Conservation (phyloP, 352 stramenopile genomes). For the Halophytophthora polymorphica region DNA sequence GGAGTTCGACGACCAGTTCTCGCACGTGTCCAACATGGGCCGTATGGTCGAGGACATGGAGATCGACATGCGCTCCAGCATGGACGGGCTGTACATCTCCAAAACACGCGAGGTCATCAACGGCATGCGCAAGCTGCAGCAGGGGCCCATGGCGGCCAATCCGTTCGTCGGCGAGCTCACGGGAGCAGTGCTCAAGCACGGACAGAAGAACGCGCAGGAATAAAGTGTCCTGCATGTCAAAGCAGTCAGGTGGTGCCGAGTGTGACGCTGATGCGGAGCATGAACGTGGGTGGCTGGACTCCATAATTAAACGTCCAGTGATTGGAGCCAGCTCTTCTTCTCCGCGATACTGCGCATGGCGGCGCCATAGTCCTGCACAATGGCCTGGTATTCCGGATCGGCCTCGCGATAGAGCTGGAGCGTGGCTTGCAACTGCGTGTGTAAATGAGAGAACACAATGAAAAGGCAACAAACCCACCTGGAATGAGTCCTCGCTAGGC, state of each 20-base stretch:
- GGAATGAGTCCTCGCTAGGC: not conserved
- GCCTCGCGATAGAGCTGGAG: conserved; percentile 30
- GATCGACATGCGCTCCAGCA: conserved; percentile 90
- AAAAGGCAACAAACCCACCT: not conserved
- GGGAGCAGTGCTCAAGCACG: conserved; percentile 71
- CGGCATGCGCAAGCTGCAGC: conserved; percentile 86
- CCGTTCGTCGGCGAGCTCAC: conserved; percentile 76
- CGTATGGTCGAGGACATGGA: conserved; percentile 96
- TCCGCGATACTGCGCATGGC: conserved; percentile 34
- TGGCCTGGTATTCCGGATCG: conserved; percentile 34
- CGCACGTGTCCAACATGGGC: conserved; percentile 94
- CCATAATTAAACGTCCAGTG: conserved; percentile 31
- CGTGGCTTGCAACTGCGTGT: conserved; percentile 30
- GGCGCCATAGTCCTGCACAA: conserved; percentile 30
- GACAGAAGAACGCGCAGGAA: conserved; percentile 45
- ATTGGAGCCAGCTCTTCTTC: conserved; percentile 40
- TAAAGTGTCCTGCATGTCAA: conserved; percentile 8
- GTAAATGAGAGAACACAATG: not conserved
- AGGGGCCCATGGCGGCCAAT: conserved; percentile 48
- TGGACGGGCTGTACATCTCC: conserved; percentile 94
- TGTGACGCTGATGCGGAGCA: not conserved
- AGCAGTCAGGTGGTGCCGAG: not conserved
- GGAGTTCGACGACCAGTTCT: conserved; percentile 69
- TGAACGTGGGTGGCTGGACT: conserved; percentile 1
- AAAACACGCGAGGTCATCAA: conserved; percentile 95